Conservation (phyloP, 2,329 filamentous ascomycete genomes). For the Ophiocordyceps australis region DNA sequence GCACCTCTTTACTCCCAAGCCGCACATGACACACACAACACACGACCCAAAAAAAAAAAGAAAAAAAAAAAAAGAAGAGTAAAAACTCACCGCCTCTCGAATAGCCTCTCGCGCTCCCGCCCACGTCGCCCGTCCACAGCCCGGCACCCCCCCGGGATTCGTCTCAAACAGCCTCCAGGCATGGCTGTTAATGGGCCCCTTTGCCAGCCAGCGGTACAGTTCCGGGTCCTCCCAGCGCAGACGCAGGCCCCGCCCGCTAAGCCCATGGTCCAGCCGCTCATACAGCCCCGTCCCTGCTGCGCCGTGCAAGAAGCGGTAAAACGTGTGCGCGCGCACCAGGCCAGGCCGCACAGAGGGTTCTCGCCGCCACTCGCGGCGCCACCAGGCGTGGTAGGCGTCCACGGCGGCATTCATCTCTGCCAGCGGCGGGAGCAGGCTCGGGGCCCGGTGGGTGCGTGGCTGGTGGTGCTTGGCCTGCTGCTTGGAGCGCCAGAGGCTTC, state of each 20-base stretch:
- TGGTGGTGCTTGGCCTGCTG: not conserved
- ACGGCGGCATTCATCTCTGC: conserved; percentile 9
- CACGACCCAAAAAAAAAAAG: too few species aligned
- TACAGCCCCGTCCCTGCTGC: conserved; percentile 9
- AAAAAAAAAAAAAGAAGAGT: not conserved
- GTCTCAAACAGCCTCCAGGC: conserved; percentile 10
- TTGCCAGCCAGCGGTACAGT: conserved; percentile 7
- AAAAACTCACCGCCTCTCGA: conserved; percentile 6
- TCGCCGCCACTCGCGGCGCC: conserved; percentile 6
- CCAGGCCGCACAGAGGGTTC: conserved; percentile 7
- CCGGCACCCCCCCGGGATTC: conserved; percentile 7
- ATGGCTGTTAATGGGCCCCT: conserved; percentile 8
- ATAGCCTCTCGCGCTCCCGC: conserved; percentile 6
- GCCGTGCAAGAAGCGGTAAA: conserved; percentile 9
- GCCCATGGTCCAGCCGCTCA: conserved; percentile 8
- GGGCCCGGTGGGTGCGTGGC: conserved; percentile 4
- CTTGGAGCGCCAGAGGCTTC: too few species aligned
- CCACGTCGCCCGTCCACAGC: conserved; percentile 8
- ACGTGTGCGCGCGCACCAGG: conserved; percentile 6
- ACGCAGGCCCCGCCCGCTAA: conserved; percentile 6
- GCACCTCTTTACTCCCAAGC: too few species aligned
- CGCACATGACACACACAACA: too few species aligned
- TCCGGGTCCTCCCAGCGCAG: conserved; percentile 9
- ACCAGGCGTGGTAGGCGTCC: conserved; percentile 10
- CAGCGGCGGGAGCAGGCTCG: conserved; percentile 6